Evolutionary conservation across 208 protist species (phyloP), one percentile per base, ranked within the genome.

Genomic region (Leishmania tarentolae): DNA sequence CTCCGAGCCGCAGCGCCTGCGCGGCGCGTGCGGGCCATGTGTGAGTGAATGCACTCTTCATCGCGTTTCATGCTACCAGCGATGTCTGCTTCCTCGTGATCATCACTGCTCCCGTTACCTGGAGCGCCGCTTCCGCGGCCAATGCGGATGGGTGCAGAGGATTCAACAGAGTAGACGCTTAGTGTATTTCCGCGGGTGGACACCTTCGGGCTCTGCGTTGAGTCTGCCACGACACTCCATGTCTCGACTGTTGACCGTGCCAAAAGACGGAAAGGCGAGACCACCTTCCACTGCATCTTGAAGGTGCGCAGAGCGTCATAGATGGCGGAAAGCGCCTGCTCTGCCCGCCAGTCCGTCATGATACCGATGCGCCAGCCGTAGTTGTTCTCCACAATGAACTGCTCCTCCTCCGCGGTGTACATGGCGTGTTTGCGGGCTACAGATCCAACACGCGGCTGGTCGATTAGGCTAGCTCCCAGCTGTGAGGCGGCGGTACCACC

Each of bases 311-410:
- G 84, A 0, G 91, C 90, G 37, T 71, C 44, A 80, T 98, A 98
- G n/a, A 97, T 83, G 19, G 81, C 78, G 65, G 69, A 70, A 42
- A 96, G 77, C 47, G 87, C 86, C 28, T 52, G 79, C 70, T 90
- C 87, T 0, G 89, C 87, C 8, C 88, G 89, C 68, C 86, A 84
- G 83, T 97, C 93, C 53, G 92, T 95, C 95, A 98, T 98, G 57
- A 98, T 76, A 13, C 95, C 95, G n/a, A 98, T 80, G 35, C 95
- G 92, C 95, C 95, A 98, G 47, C 95, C 95, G 40, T 82, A 86
- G 83, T 96, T 96, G 83, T 96, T 87, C 70, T 87, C 82, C 37
- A 95, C 87, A 63, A 96, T 88, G 81, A 96, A 96, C 75, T 93
- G 83, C 70, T 95, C 87, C 77, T 96, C 95, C 56, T 94, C 90